Conservation (phyloP, 78 protist species). For the Chrysochromulina parva region DNA sequence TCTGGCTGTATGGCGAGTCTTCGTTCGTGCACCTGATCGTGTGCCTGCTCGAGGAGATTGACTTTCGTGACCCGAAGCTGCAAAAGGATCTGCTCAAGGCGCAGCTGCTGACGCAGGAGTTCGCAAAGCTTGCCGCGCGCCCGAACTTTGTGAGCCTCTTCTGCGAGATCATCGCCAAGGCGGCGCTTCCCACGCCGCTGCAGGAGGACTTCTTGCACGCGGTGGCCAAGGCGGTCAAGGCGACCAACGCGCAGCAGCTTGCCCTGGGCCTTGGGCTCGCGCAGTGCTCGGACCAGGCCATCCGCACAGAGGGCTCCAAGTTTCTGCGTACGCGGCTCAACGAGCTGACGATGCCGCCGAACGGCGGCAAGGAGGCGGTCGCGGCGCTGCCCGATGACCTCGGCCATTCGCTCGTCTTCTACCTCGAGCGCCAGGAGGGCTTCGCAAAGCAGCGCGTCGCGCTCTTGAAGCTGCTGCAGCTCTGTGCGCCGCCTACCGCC, state of each 20-base stretch:
- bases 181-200: background rate
- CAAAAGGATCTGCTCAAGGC: background rate
- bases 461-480: background rate
- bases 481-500: background rate
- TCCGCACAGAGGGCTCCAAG: background rate
- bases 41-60: slow-evolving; percentile 17
- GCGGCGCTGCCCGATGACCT: background rate
- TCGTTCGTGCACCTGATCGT: background rate
- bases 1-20: slow-evolving; percentile 21
- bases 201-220: background rate
- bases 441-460: background rate
- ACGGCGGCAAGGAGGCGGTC: background rate
- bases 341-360: background rate
- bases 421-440: background rate
- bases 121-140: background rate
- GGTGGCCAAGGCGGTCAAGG: background rate
- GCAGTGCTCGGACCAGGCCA: background rate
- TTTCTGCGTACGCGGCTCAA: background rate
- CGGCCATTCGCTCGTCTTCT: slow-evolving; percentile 10
- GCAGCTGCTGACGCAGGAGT: background rate
- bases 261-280: slow-evolving; percentile 6
- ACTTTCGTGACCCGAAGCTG: background rate
- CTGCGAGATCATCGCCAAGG: background rate
- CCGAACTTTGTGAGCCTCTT: background rate
- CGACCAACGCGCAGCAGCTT: background rate